Conservation (phyloP, 1,284 basidiomycete species). For the Leucoagaricus sp. region DNA sequence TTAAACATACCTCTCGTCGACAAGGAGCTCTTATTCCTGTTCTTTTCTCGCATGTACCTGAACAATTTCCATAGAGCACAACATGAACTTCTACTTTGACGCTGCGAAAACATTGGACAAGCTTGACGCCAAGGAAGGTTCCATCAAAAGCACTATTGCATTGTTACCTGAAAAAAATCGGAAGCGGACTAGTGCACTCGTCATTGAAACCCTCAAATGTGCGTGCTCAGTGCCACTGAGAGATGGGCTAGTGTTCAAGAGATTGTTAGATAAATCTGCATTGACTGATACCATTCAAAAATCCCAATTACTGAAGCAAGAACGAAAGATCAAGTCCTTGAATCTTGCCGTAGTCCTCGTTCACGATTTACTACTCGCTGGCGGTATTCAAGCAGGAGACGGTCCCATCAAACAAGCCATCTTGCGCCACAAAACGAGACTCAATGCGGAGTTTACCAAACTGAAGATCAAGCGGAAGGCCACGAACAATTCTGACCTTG, state of each 20-base stretch:
- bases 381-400: slow-evolving; percentile 85
- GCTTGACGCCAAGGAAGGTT: slow-evolving; percentile 84
- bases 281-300: slow-evolving; percentile 66
- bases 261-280: slow-evolving; percentile 78
- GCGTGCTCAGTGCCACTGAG: slow-evolving; percentile 34
- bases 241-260: no score
- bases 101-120: slow-evolving; percentile 82
- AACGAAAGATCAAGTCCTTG: slow-evolving; percentile 71
- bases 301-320: slow-evolving; percentile 69
- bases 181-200: slow-evolving; percentile 75
- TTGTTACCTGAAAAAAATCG: slow-evolving; percentile 75
- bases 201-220: slow-evolving; percentile 95
- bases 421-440: slow-evolving; percentile 83
- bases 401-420: slow-evolving; percentile 86
- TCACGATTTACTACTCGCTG: slow-evolving; percentile 82
- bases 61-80: slow-evolving; percentile 31
- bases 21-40: slow-evolving; percentile 5
- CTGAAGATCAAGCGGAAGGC: slow-evolving; percentile 82
- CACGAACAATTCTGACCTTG: slow-evolving; percentile 67
- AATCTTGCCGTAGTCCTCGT: slow-evolving; percentile 83
- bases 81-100: slow-evolving; percentile 93
- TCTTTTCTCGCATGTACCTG: slow-evolving; percentile 7
- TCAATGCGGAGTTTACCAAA: slow-evolving; percentile 83
- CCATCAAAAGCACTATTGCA: slow-evolving; percentile 78
- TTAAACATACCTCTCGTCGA: not conserved